Percentiles rank a stretch among this genome's conserved stretches.
Conservation (phyloP, 768 basidiomycete genomes). For the Leccinellum luteum region DNA sequence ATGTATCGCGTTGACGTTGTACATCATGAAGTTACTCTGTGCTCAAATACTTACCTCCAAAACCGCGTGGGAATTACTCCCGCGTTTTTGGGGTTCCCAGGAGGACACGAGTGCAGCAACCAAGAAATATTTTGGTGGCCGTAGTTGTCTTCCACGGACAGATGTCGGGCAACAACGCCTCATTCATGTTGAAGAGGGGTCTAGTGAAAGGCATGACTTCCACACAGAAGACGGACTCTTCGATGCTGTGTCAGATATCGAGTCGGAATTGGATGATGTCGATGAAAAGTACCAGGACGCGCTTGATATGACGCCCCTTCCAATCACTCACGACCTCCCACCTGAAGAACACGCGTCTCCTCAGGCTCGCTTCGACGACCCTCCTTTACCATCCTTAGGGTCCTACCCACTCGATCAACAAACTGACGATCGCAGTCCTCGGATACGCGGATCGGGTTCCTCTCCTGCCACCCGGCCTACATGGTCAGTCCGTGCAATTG, state of each 20-base stretch:
- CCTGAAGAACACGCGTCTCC: constrained; percentile 8
- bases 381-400: constrained; percentile 7
- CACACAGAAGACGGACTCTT: constrained; percentile 2
- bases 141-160: not conserved
- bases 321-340: constrained; percentile 18
- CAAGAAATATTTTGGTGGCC: not conserved
- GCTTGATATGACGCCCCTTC: constrained; percentile 26
- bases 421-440: constrained; percentile 7
- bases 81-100: constrained; percentile 13
- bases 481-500: constrained; percentile 31
- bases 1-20: constrained; percentile 22
- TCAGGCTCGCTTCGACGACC: constrained; percentile 10
- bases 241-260: constrained; percentile 19
- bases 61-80: constrained; percentile 24
- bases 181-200: constrained; percentile 4
- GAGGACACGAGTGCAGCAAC: not conserved
- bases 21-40: constrained; percentile 18
- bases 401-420: constrained; percentile 7
- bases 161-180: not conserved
- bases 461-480: constrained; percentile 21
- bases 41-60: constrained; percentile 20
- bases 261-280: constrained; percentile 24
- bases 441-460: constrained; percentile 15
- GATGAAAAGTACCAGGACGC: constrained; percentile 34
- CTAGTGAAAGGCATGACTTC: not conserved